Percentiles rank a stretch among this genome's conserved stretches.
These are phyloP conservation scores for Macadamia integrifolia DNA, from an alignment of 164 flowering plant genomes.

Conservation along the genomic window DNA sequence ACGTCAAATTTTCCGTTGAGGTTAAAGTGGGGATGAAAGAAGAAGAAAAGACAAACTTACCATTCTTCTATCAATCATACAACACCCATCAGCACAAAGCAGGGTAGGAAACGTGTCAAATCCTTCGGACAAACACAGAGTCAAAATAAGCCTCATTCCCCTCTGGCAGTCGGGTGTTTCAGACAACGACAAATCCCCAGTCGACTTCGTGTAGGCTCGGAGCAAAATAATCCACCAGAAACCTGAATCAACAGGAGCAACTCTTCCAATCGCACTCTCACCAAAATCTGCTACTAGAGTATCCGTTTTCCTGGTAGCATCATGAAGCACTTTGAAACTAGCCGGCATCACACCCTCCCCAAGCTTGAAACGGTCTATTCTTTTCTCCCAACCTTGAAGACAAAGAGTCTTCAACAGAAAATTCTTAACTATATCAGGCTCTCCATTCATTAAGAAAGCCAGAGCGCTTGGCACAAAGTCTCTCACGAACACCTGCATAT, in stretches of 20 bases:
- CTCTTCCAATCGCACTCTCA: constrained; percentile 39
- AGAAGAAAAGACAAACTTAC: constrained; percentile 8
- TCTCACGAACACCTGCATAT: constrained; percentile 29
- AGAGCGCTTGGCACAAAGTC: constrained; percentile 36
- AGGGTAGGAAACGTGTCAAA: constrained; percentile 36
- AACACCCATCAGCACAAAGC: constrained; percentile 36
- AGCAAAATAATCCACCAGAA: constrained; percentile 39
- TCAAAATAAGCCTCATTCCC: constrained; percentile 31
- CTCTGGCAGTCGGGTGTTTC: constrained; percentile 32
- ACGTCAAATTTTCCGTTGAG: no score
- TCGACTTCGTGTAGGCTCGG: constrained; percentile 33
- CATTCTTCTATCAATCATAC: constrained; percentile 34
- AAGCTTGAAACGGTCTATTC: constrained; percentile 28
- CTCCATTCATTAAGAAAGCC: constrained; percentile 35
- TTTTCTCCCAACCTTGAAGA: constrained; percentile 37
- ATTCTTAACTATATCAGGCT: constrained; percentile 30
- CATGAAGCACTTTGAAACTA: constrained; percentile 35
- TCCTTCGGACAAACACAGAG: constrained; percentile 32
- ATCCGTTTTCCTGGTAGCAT: constrained; percentile 24
- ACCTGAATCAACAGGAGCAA: constrained; percentile 38
- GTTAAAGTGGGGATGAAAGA: no score
- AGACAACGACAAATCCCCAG: constrained; percentile 31
- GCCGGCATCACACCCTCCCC: constrained; percentile 40
- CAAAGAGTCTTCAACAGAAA: constrained; percentile 31
- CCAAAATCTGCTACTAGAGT: constrained; percentile 33